Percentiles rank a stretch among this genome's conserved stretches.
Conservation (phyloP, 257 asterid genomes). For the Paulownia fortunei region DNA sequence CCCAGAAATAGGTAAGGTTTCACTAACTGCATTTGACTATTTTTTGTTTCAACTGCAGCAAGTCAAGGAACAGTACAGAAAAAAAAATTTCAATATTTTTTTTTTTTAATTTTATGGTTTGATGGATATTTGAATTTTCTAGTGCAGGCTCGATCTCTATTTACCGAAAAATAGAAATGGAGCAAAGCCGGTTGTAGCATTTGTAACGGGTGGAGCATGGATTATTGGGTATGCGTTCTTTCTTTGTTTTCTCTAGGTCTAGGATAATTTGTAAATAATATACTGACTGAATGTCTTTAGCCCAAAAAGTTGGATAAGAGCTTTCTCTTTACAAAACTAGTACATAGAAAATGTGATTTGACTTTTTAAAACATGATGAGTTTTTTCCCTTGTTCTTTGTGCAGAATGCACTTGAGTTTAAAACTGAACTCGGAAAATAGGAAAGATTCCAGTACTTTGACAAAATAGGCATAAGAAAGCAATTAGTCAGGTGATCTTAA, state of each 20-base stretch:
- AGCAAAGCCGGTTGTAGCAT: constrained; percentile 92
- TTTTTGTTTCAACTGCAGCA: background rate
- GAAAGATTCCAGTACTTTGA: background rate
- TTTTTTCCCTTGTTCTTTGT: background rate
- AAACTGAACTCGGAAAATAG: background rate
- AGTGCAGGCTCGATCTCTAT: constrained; percentile 86
- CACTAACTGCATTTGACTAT: background rate
- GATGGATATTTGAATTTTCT: constrained; percentile 12
- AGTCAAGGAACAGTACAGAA: background rate
- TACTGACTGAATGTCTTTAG: background rate
- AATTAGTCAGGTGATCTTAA: background rate
- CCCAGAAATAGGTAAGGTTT: constrained; percentile 40
- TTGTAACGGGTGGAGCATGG: constrained; percentile 99
- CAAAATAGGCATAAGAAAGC: background rate
- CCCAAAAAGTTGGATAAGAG: background rate
- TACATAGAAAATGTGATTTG: background rate
- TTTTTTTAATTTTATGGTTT: background rate
- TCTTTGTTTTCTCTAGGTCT: background rate
- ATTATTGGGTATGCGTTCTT: constrained; percentile 71
- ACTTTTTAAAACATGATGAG: background rate
- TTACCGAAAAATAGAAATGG: constrained; percentile 65
- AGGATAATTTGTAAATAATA: background rate
- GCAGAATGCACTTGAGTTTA: background rate
- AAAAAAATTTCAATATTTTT: no score
- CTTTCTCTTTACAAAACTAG: background rate